Evolutionary conservation across 345 rosid species (phyloP).

Genomic region (Eucalyptus dawsonii): DNA sequence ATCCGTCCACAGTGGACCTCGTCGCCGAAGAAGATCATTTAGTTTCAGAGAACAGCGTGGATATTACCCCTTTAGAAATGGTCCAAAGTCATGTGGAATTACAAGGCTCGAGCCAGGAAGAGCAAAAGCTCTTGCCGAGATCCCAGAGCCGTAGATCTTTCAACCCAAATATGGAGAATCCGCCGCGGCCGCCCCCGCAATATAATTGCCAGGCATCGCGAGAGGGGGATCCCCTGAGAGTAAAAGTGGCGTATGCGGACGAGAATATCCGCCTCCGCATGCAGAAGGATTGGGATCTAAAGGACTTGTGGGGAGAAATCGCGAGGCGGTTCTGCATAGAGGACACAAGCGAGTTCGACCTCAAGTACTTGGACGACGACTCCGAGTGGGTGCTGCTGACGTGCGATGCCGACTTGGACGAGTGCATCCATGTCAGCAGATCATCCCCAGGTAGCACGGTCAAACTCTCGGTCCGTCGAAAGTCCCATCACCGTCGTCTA

Average conservation of each 20-base stretch:
- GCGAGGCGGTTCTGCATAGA: slow-evolving; percentile 53
- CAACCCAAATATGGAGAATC: slow-evolving; percentile 10
- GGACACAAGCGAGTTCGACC: slow-evolving; percentile 38
- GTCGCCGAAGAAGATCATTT: slow-evolving; percentile 5
- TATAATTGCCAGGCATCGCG: slow-evolving; percentile 6
- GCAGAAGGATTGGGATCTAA: slow-evolving; percentile 30
- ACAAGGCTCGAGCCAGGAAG: slow-evolving; percentile 30
- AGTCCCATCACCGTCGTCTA: slow-evolving; percentile 17
- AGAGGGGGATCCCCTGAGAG: slow-evolving; percentile 37
- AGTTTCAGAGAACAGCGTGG: slow-evolving; percentile 8
- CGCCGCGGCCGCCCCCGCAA: neutral
- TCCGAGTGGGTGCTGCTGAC: slow-evolving; percentile 86
- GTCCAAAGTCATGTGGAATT: slow-evolving; percentile 33
- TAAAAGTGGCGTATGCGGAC: slow-evolving; percentile 51
- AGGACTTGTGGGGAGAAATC: slow-evolving; percentile 54
- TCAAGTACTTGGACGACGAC: slow-evolving; percentile 93
- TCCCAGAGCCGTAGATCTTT: slow-evolving; percentile 31
- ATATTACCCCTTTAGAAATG: slow-evolving; percentile 9
- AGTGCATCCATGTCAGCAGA: slow-evolving; percentile 57
- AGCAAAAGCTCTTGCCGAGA: slow-evolving; percentile 16
- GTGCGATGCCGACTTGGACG: slow-evolving; percentile 83
- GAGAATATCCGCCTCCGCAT: slow-evolving; percentile 64
- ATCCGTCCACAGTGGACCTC: slow-evolving; percentile 7
- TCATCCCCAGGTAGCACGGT: slow-evolving; percentile 40
- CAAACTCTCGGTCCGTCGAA: slow-evolving; percentile 44